phyloP scores from a whole-genome alignment of 129 eudicot species.

The Calendula officinalis region DNA sequence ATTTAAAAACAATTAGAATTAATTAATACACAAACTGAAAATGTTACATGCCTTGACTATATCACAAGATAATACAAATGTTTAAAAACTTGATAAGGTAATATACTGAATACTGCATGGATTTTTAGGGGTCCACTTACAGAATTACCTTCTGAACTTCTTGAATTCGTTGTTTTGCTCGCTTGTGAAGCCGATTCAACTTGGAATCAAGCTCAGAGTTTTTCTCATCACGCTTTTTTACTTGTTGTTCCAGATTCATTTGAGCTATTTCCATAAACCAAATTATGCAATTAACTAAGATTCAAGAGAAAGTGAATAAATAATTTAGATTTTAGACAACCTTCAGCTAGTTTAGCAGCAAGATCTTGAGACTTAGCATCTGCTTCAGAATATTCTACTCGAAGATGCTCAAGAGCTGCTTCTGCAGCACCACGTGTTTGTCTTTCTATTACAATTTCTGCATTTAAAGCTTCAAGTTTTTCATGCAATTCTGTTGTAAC shows the following conservation, averaged over 20 bases:
- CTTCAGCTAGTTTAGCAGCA: slow-evolving; percentile 82
- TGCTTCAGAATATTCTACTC: slow-evolving; percentile 66
- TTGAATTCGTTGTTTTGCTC: slow-evolving; percentile 99
- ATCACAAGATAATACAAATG: not conserved
- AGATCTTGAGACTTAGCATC: slow-evolving; percentile 84
- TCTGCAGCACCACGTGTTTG: slow-evolving; percentile 96
- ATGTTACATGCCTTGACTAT: not conserved
- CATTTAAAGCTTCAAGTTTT: slow-evolving; percentile 61
- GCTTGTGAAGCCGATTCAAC: slow-evolving; percentile 94
- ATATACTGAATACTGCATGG: slow-evolving; percentile 8
- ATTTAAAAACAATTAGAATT: slow-evolving; percentile 25
- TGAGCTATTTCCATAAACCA: slow-evolving; percentile 57
- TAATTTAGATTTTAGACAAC: slow-evolving; percentile 41
- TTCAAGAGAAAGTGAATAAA: not conserved
- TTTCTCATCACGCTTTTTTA: slow-evolving; percentile 94
- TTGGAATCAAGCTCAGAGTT: slow-evolving; percentile 89
- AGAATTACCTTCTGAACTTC: slow-evolving; percentile 92
- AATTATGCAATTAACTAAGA: slow-evolving; percentile 25
- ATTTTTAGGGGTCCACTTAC: slow-evolving; percentile 26
- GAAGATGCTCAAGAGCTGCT: slow-evolving; percentile 83
- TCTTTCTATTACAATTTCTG: slow-evolving; percentile 71
- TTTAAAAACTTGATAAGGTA: not conserved
- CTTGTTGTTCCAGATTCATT: slow-evolving; percentile 78
- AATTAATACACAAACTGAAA: slow-evolving; percentile 24
- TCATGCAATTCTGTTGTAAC: slow-evolving; percentile 43